These are phyloP conservation scores for Dioszegia hungarica DNA, from an alignment of 768 basidiomycete species.

Conservation along the genomic window DNA sequence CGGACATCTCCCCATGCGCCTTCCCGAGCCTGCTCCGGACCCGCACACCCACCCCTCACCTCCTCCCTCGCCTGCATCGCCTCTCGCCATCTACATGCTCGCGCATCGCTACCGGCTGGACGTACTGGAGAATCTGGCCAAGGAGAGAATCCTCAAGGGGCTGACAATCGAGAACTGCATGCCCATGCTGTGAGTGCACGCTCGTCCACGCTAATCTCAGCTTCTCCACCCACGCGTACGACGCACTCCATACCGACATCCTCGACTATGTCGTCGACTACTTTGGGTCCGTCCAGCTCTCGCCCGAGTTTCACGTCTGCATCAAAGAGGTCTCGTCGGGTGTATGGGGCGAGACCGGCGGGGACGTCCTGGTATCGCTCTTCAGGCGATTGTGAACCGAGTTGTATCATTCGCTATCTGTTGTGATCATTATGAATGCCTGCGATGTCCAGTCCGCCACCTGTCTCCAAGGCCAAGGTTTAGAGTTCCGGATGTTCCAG, in stretches of 20 bases:
- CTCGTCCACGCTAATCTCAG: neutral
- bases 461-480: no score
- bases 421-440: neutral
- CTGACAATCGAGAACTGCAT: conserved; percentile 65
- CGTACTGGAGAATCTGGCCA: conserved; percentile 60
- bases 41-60: conserved; percentile 69
- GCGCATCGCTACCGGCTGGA: conserved; percentile 71
- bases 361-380: conserved; percentile 28
- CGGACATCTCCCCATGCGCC: neutral
- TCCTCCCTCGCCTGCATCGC: conserved; percentile 62
- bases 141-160: conserved; percentile 68
- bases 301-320: conserved; percentile 24
- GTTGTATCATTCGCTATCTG: neutral
- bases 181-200: conserved; percentile 61
- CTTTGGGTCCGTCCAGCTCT: conserved; percentile 11
- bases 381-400: conserved; percentile 18
- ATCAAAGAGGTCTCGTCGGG: conserved; percentile 40
- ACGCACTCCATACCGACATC: conserved; percentile 15
- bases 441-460: no score
- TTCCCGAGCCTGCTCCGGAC: conserved; percentile 50
- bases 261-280: conserved; percentile 63
- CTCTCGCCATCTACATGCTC: conserved; percentile 68
- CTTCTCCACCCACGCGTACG: conserved; percentile 14
- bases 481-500: no score
- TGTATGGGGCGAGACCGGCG: conserved; percentile 29